Evolutionary conservation across 331 rosid species (phyloP), one percentile per base, ranked within the genome.

Genomic region (Pyracantha coccinea): DNA sequence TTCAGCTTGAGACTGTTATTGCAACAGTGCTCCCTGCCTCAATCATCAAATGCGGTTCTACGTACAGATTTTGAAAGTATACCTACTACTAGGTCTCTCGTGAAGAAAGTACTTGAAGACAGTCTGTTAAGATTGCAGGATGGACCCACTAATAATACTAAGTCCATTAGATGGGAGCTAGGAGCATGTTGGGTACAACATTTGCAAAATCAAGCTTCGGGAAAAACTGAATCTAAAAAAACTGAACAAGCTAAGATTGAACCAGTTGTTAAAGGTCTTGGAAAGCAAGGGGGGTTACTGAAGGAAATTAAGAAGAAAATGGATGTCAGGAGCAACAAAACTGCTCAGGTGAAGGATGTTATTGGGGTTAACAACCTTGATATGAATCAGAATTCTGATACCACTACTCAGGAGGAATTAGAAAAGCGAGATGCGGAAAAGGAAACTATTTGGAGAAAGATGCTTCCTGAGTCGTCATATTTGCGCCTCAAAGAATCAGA

Each of bases 151-250:
- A 81, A 78, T 76, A 78, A 59, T 14, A 78, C 71, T 7, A 87
- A 85, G 85, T 89, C 92, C 47, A 90, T 94, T 79, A 92, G 99
- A 88, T 94, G 99, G 99, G 99, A 94, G 87, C 83, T 94, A 76
- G 99, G 99, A 80, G 97, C 99, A 78, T 92, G 99, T 75, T 94
- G 99, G 99, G 90, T 92, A 66, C 97, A 94, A 76, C 97, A 94
- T 81, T 84, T 94, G 82, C 97, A 94, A 82, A 94, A 86, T 83
- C 97, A 87, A 76, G 90, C 85, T 76, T 85, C 97, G 13, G 93
- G 90, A 54, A 91, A 93, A 86, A 75, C 81, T 13, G 99, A 94
- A 71, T 69, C 91, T 25, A 92, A 87, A 69, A 89, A 87, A 77
- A 73, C 86, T n/a, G 97, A 92, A 81, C 96, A 92, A 68, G 77